These are phyloP conservation scores for Ambrosia hybrid DNA, from an alignment of 140 eudicot species.

Conservation along the genomic window DNA sequence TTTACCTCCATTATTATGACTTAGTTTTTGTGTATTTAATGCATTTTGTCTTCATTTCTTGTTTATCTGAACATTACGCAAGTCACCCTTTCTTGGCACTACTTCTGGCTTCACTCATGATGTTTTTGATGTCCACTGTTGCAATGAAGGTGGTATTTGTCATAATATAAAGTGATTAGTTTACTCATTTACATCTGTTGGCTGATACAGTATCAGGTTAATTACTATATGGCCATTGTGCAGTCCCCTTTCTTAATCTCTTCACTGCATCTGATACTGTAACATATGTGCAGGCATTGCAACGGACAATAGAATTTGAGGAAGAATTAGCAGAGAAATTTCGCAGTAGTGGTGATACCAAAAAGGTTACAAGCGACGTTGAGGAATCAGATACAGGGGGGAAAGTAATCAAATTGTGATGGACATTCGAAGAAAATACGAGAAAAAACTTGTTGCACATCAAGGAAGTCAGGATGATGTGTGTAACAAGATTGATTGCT, in stretches of 20 bases:
- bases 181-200: conserved; percentile 20
- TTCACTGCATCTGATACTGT: conserved; percentile 12
- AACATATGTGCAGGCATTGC: conserved; percentile 64
- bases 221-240: conserved; percentile 9
- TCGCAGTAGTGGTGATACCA: conserved; percentile 54
- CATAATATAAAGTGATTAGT: no score
- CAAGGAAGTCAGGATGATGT: conserved; percentile 61
- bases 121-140: no score
- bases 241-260: background rate
- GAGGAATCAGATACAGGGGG: conserved; percentile 61
- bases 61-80: no score
- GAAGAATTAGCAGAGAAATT: conserved; percentile 95
- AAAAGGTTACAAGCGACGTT: conserved; percentile 48
- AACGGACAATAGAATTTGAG: conserved; percentile 92
- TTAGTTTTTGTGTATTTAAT: no score
- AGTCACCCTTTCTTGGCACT: no score
- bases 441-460: conserved; percentile 83
- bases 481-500: conserved; percentile 23
- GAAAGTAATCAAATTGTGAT: conserved; percentile 52
- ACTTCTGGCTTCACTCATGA: no score
- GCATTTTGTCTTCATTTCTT: no score
- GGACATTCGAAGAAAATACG: conserved; percentile 87
- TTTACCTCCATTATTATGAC: no score
- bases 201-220: background rate
- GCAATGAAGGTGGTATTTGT: no score